Conservation (phyloP, 2,329 filamentous ascomycete species). For the Chalara sp. region DNA sequence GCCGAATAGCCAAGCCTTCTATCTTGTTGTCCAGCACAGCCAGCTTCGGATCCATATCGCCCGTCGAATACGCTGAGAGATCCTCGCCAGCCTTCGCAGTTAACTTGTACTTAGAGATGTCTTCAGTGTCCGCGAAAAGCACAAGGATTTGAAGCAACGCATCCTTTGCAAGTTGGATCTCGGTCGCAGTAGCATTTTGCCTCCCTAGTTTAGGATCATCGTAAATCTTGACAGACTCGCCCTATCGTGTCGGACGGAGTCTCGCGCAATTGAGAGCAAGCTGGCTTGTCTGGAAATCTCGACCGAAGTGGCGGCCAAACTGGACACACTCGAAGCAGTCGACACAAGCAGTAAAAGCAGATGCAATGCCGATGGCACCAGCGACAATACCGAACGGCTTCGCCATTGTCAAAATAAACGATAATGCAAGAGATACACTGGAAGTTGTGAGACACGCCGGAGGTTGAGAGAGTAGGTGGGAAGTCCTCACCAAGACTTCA, state of each 20-base stretch:
- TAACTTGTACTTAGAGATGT: constrained; percentile 13
- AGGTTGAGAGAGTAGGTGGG: too few species aligned
- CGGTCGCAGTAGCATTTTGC: constrained; percentile 6
- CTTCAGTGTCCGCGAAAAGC: constrained; percentile 13
- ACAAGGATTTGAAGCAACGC: constrained; percentile 12
- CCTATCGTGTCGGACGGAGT: constrained; percentile 30
- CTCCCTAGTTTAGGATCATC: not conserved
- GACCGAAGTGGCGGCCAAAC: constrained; percentile 30
- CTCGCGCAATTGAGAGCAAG: constrained; percentile 28
- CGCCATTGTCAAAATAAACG: too few species aligned
- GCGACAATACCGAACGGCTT: constrained; percentile 17
- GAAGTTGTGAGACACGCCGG: too few species aligned
- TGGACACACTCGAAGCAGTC: constrained; percentile 35
- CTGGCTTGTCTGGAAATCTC: constrained; percentile 28
- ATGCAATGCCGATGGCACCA: constrained; percentile 29
- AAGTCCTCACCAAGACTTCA: too few species aligned
- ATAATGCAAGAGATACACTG: too few species aligned
- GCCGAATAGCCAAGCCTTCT: constrained; percentile 8
- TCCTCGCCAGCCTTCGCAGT: constrained; percentile 12
- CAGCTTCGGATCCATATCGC: constrained; percentile 10
- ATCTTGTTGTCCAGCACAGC: constrained; percentile 12
- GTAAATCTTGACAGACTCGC: constrained; percentile 7
- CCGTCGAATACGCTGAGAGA: constrained; percentile 9
- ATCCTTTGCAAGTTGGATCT: constrained; percentile 13
- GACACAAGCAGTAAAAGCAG: constrained; percentile 32